Conservation (phyloP, 805 yeast genomes). For the Kazachstania viticola region DNA sequence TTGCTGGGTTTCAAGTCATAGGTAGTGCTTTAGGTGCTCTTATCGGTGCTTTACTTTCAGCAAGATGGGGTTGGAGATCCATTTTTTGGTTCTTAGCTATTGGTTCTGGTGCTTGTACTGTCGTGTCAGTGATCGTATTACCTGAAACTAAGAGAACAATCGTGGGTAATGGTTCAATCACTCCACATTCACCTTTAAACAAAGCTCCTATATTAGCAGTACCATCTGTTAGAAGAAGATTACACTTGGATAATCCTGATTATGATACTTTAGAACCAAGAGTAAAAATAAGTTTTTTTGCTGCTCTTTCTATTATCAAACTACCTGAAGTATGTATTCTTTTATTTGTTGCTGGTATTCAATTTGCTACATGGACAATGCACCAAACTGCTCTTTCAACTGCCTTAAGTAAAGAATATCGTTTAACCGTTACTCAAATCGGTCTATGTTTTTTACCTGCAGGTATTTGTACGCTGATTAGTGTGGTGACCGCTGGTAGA, state of each 20-base stretch:
- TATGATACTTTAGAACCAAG: conserved; percentile 18
- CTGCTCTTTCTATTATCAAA: conserved; percentile 34
- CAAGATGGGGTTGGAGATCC: conserved; percentile 57
- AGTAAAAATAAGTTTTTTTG: conserved; percentile 20
- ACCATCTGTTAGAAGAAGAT: conserved; percentile 11
- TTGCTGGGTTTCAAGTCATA: conserved; percentile 49
- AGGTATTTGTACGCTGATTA: conserved; percentile 54
- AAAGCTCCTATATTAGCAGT: conserved; percentile 34
- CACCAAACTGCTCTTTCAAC: conserved; percentile 55
- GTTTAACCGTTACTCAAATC: conserved; percentile 41
- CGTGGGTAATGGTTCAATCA: conserved; percentile 64
- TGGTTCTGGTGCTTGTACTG: conserved; percentile 39
- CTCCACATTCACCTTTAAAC: conserved; percentile 35
- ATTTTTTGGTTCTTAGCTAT: conserved; percentile 69
- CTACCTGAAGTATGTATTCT: conserved; percentile 36
- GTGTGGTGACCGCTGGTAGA: conserved; percentile 50
- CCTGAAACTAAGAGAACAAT: conserved; percentile 69
- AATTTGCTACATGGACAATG: conserved; percentile 62
- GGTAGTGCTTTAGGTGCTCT: conserved; percentile 77
- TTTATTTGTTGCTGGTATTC: conserved; percentile 47
- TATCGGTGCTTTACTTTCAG: conserved; percentile 37
- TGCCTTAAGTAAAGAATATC: conserved; percentile 37
- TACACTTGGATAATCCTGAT: conserved; percentile 26
- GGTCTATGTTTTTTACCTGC: conserved; percentile 68
- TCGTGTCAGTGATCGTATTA: conserved; percentile 29